Evolutionary conservation across 345 rosid genomes (phyloP), one percentile per base, ranked within the genome.

Genomic region (Salix purpurea): DNA sequence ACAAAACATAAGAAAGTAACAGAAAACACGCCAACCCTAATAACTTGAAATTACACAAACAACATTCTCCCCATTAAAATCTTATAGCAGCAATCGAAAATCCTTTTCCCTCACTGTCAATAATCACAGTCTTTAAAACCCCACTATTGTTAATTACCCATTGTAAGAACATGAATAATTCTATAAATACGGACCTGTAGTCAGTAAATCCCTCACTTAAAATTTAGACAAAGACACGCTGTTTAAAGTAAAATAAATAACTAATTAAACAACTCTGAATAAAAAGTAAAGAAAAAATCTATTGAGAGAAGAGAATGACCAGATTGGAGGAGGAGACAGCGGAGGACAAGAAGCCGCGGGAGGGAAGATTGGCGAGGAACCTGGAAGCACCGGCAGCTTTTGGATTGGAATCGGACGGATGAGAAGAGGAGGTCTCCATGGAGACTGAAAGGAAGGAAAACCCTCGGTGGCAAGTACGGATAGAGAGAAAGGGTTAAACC

Each of bases 331-430:
- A 89, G 84, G 90, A 76, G 78, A 86, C 84, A 46, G 92, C 79
- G 73, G 98, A 92, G 74, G 94, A 89, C 74, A 91, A 86, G 83
- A 87, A 88, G 72, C 97, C 97, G 50, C 91, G 93, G 75, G 94
- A 92, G 7, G 97, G 98, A 62, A 94, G 98, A 77, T 92, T 80
- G 60, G 89, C 65, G 65, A 94, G 98, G 74, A 90, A 86, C 76
- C 80, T 83, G 68, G 94, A 85, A 40, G 88, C 86, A 64, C 79
- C 72, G 18, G 80, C 24, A 75, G 81, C 77, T 80, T 70, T 66
- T 23, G 67, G 78, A 74, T 74, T 83, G 10, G 86, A 75, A 74
- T 86, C 87, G n/a, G 83, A 82, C 28, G 76, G 83, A 69, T 80
- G 83, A 28, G 79, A 70, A 71, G 94, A 79, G 8, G 89, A 87